Evolutionary conservation across 768 basidiomycete genomes (phyloP).

Genomic region (Krasilnikovozyma curviuscula): DNA sequence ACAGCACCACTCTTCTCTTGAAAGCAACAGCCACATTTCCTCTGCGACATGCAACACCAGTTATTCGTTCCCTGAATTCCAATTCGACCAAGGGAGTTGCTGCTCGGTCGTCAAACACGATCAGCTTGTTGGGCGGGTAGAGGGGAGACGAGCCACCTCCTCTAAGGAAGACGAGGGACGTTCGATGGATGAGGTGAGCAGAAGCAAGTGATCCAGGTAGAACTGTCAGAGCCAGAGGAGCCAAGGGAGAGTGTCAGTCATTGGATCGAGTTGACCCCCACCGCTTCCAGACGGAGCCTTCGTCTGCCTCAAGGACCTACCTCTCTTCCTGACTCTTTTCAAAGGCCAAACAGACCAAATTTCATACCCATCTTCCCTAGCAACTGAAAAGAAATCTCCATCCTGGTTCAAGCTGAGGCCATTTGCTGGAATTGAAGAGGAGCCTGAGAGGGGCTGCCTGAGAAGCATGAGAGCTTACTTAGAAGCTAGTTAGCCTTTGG

Average conservation of each 20-base stretch:
- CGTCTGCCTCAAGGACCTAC: conserved; percentile 10
- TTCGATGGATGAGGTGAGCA: conserved; percentile 16
- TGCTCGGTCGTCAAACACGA: conserved; percentile 22
- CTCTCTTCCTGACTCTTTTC: conserved; percentile 15
- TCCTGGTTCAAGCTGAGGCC: conserved; percentile 21
- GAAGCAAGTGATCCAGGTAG: conserved; percentile 20
- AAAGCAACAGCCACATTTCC: neutral
- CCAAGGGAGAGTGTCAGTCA: neutral
- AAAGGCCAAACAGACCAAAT: conserved; percentile 21
- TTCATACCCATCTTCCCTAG: conserved; percentile 22
- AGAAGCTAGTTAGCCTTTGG: too few species aligned
- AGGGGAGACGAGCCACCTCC: conserved; percentile 24
- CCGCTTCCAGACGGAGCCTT: neutral
- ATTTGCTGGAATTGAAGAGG: too few species aligned
- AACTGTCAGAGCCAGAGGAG: conserved; percentile 10
- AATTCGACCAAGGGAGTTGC: conserved; percentile 7
- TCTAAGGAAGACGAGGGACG: conserved; percentile 24
- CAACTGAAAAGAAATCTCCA: conserved; percentile 19
- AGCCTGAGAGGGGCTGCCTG: too few species aligned
- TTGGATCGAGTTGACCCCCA: neutral
- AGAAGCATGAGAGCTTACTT: too few species aligned
- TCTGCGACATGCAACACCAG: conserved; percentile 3
- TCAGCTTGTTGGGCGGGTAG: conserved; percentile 27
- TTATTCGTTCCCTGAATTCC: conserved; percentile 9
- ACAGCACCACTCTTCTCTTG: conserved; percentile 3